Percentiles rank a stretch among this genome's conserved stretches.
Evolutionary conservation across 345 rosid genomes (phyloP).

Genomic region (Arabis hirsuta): DNA sequence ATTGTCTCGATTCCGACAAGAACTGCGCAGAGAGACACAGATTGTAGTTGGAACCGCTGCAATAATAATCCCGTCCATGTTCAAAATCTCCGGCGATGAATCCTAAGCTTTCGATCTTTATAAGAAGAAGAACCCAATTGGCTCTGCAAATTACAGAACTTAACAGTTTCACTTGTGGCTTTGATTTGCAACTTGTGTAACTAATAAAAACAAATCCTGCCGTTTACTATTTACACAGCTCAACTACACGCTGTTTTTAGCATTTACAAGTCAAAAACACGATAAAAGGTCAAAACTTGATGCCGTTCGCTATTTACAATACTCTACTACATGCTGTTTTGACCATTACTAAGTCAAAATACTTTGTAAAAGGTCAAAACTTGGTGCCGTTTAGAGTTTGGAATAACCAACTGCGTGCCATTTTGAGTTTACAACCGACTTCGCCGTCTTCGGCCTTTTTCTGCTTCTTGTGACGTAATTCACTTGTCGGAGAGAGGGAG

Average conservation of each 20-base stretch:
- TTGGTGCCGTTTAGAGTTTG: constrained; percentile 30
- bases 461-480: constrained; percentile 22
- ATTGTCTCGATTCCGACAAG: constrained; percentile 24
- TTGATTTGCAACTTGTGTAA: background rate
- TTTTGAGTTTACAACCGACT: background rate
- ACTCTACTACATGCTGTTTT: background rate
- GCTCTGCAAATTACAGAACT: background rate
- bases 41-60: constrained; percentile 44
- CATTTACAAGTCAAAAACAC: background rate
- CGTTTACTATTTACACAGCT: background rate
- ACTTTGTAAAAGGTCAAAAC: background rate
- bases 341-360: background rate
- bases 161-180: background rate
- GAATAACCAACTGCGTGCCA: constrained; percentile 17
- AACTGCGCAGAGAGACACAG: constrained; percentile 33
- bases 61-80: constrained; percentile 37
- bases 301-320: background rate
- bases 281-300: background rate
- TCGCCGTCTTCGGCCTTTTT: background rate
- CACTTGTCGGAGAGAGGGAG: constrained; percentile 14
- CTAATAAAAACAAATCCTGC: background rate
- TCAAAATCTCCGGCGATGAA: constrained; percentile 33
- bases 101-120: constrained; percentile 16
- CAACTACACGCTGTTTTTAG: background rate
- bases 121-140: background rate